phyloP scores from a whole-genome alignment of 2,329 filamentous ascomycete species.

The Aureobasidium sp. region DNA sequence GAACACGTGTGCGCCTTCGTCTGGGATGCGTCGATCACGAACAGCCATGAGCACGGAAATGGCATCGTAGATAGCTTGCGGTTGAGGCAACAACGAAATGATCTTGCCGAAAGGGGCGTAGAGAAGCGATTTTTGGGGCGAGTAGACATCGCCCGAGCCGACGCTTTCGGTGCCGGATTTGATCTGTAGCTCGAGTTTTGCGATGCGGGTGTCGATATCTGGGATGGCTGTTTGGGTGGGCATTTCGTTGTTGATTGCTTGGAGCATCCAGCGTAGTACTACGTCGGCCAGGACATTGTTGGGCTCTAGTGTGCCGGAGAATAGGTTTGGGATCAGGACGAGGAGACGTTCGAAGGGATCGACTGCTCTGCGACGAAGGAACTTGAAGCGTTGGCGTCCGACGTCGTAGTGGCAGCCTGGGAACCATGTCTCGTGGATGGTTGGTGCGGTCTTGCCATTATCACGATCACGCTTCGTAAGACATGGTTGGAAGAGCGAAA shows the following conservation, averaged over 20 bases:
- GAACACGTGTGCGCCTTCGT: constrained; percentile 22
- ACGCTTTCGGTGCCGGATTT: constrained; percentile 9
- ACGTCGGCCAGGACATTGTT: constrained; percentile 27
- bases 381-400: constrained; percentile 28
- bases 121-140: constrained; percentile 18
- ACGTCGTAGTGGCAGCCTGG: constrained; percentile 31
- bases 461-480: constrained; percentile 16
- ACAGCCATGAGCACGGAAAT: constrained; percentile 25
- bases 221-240: constrained; percentile 20
- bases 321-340: constrained; percentile 22
- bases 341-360: constrained; percentile 23
- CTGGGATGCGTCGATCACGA: constrained; percentile 26
- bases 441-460: constrained; percentile 13
- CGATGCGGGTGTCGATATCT: constrained; percentile 16
- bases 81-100: constrained; percentile 7
- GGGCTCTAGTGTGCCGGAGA: constrained; percentile 25
- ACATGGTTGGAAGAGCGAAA: constrained; percentile 29
- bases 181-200: constrained; percentile 16
- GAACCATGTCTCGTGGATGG: constrained; percentile 27
- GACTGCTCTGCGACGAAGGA: constrained; percentile 21
- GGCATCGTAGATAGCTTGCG: constrained; percentile 16
- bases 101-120: constrained; percentile 25
- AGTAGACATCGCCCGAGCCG: constrained; percentile 29
- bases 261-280: constrained; percentile 25
- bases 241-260: constrained; percentile 18